These are phyloP conservation scores for Talaromyces stipitatus DNA, from an alignment of 495 filamentous ascomycete genomes.

Conservation along the genomic window DNA sequence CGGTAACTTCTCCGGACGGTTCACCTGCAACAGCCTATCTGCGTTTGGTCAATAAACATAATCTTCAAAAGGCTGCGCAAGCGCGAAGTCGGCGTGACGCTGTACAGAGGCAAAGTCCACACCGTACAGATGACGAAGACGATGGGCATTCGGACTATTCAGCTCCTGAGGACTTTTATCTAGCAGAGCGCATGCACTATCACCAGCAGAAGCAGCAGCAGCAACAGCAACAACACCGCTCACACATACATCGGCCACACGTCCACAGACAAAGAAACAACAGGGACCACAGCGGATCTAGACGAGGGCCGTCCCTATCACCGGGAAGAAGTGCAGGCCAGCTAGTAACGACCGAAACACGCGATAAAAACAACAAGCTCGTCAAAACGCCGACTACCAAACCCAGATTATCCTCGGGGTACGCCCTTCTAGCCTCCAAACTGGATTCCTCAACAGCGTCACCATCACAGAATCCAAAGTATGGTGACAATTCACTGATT, in stretches of 20 bases:
- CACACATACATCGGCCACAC: conserved; percentile 13
- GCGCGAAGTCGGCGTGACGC: conserved; percentile 16
- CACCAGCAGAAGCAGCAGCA: background rate
- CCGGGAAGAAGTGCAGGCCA: background rate
- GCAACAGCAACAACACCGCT: background rate
- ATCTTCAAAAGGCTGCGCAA: conserved; percentile 3
- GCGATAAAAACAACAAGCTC: conserved; percentile 13
- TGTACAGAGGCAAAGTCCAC: conserved; percentile 8
- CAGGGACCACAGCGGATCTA: conserved; percentile 21
- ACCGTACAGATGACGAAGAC: conserved; percentile 10
- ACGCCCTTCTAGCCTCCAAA: conserved; percentile 57
- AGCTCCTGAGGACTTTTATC: conserved; percentile 24
- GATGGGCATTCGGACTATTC: conserved; percentile 13
- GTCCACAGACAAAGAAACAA: conserved; percentile 29
- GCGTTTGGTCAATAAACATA: conserved; percentile 19
- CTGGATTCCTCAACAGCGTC: conserved; percentile 33
- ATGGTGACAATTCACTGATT: conserved; percentile 30
- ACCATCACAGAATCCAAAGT: conserved; percentile 10
- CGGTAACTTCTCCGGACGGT: conserved; percentile 16
- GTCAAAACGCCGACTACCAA: conserved; percentile 16
- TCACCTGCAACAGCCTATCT: conserved; percentile 17
- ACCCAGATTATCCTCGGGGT: conserved; percentile 42
- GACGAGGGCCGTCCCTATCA: background rate
- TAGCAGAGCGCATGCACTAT: conserved; percentile 3
- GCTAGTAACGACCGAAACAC: background rate